Base-by-base conservation (phyloP, 2,329 filamentous ascomycete genomes). In the Fusarium continuum region DNA sequence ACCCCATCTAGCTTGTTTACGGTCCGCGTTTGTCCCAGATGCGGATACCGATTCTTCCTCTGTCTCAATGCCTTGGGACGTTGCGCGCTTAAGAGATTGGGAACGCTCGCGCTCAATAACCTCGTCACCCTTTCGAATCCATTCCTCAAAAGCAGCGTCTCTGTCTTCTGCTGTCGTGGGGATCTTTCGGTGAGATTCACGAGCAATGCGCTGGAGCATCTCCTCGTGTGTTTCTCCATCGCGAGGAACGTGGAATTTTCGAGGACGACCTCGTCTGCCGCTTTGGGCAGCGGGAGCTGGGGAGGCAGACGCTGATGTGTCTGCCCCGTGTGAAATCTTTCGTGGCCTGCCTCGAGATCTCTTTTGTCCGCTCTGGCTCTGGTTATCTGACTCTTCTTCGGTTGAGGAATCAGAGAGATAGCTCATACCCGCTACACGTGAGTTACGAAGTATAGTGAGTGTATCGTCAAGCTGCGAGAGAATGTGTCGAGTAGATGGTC, bases 401-500 rank as follows among this genome's bases (percentile, higher is more conserved):
- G 77, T 77, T 22, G 73, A 75, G 44, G 79, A 77, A 64, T 77
- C 74, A 35, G 77, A 77, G 52, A 76, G 64, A 48, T 76, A 65
- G 61, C 65, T 78, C 51, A 78, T 77, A 19, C 73, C 68, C 4
- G 86, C 83, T 36, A 85, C 77, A 31, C 89, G 84, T 1, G 85
- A 82, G 55, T 88, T 85, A 71, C 93, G 91, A 13, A 98, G 80
- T 4, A 88, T 85, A 25, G 82, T 79, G 6, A 97, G 82, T 1
- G 94, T 82, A 6, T 80, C 75, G 67, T 97, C 92, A 2, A 97
- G 73, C 29, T 87, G 85, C 2, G 81, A 77, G 8, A 97, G 80
- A 14, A 93, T 83, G 64, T 91, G 88, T n/a, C 88, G 82, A 10
- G 91, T 83, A 0, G 86, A 83, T 0, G 92, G 91, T 1, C 83